These are phyloP conservation scores for Pythium apleroticum DNA, from an alignment of 352 stramenopile species.

Conservation along the genomic window DNA sequence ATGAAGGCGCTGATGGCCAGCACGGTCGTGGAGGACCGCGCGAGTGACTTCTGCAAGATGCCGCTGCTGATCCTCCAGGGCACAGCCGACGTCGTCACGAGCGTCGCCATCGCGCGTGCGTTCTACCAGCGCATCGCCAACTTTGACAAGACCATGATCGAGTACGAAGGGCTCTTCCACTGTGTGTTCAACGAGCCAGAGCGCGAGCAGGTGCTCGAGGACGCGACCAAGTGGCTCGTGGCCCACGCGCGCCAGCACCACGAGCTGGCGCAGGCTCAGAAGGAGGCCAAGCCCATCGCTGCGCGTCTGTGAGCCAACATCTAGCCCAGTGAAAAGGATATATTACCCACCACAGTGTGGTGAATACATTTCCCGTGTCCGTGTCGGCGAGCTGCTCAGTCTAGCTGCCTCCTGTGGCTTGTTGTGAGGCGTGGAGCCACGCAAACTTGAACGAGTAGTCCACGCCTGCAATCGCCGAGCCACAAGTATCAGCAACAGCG, in stretches of 20 bases:
- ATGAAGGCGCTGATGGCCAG: constrained; percentile 26
- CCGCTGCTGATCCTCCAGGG: constrained; percentile 48
- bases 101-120: constrained; percentile 30
- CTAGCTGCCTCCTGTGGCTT: too few relatives aligned
- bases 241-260: constrained; percentile 14
- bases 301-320: constrained; percentile 5
- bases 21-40: constrained; percentile 12
- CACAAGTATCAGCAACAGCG: too few relatives aligned
- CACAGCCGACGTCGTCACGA: constrained; percentile 47
- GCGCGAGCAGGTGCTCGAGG: constrained; percentile 48
- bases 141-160: constrained; percentile 61
- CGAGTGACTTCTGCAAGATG: constrained; percentile 29
- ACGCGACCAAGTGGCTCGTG: constrained; percentile 42
- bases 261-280: constrained; percentile 5
- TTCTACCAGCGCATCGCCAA: constrained; percentile 49
- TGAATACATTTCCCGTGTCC: background rate
- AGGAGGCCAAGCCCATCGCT: constrained; percentile 7
- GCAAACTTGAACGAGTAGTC: constrained; percentile 27
- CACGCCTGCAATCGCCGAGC: too few relatives aligned
- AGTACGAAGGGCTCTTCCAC: constrained; percentile 62
- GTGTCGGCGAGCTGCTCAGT: too few relatives aligned
- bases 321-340: too few relatives aligned
- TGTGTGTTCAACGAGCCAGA: constrained; percentile 66
- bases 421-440: constrained; percentile 12
- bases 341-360: too few relatives aligned